Base-by-base conservation (phyloP, 352 stramenopile species). In the Aphanomyces cochlioides region DNA sequence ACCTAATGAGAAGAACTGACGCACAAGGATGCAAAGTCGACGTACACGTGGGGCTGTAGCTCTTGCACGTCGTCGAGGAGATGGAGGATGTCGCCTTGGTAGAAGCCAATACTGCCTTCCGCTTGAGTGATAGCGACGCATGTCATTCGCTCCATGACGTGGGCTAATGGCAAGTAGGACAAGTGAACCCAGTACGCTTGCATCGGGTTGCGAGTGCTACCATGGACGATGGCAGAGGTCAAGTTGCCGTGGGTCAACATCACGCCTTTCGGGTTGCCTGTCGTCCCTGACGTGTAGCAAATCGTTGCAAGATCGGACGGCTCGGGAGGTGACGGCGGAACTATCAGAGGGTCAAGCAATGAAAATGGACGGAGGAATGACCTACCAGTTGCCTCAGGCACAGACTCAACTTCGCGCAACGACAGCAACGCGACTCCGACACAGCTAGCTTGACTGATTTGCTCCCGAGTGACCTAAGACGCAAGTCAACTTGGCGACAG, bases 221-320 rank as follows among this genome's bases (percentile, higher is more conserved):
- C 53, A 37, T 74, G 58, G 3, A 78, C 37, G 0, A 76, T 66
- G 8, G 72, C 56, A 15, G 71, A 66, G 10, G 79, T 73, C 47
- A 92, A 75, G 75, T 92, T 95, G 43, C 77, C 59, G 78, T 99
- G 96, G 40, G 85, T 88, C 17, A 99, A 77, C 36, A 99, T 87
- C 17, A 94, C 97, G 12, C 96, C 96, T 80, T 99, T 99, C 38
- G 97, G 96, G 79, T 97, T 87, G 17, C 96, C 96, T 36, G 95
- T 99, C 28, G 96, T 99, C 28, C 96, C 96, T 5, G 85, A 98
- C 6, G 95, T 98, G 81, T 98, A 98, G 83, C 88, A 97, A 69
- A 98, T 79, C 28, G 28, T 28, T 28, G 28, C 28, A 28, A 28
- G 28, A 28, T 28, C 28, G 28, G 28, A 28, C 28, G 28, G 28